Evolutionary conservation across 768 basidiomycete species (phyloP).

Genomic region (Leccinum subgranulosum): DNA sequence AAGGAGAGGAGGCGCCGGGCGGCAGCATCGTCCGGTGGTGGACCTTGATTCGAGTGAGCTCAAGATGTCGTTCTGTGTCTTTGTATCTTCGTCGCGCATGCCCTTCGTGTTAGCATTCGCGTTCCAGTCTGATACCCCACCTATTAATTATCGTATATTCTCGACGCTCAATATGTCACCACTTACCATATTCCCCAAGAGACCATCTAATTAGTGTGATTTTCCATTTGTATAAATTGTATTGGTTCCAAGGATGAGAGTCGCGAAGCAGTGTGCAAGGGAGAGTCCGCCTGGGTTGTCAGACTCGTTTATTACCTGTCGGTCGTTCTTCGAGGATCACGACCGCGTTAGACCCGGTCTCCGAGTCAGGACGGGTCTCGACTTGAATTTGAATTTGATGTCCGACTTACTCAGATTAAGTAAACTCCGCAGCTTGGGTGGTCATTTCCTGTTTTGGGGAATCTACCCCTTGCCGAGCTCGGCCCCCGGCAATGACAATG

Average conservation of each 20-base stretch:
- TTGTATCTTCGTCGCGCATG: not conserved
- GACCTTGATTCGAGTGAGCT: slow-evolving; percentile 6
- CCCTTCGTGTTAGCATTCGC: not conserved
- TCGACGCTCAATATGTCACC: not conserved
- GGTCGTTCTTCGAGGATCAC: too few species aligned
- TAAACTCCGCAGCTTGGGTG: too few species aligned
- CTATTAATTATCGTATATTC: not conserved
- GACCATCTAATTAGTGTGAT: not conserved
- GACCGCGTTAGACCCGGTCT: too few species aligned
- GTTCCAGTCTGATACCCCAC: not conserved
- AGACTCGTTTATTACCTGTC: too few species aligned
- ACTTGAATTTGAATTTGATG: too few species aligned
- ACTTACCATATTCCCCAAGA: not conserved
- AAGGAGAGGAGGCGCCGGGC: slow-evolving; percentile 8
- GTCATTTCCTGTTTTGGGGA: too few species aligned
- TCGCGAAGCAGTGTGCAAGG: too few species aligned
- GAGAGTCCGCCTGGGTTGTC: too few species aligned
- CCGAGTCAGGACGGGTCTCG: too few species aligned
- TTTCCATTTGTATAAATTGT: not conserved
- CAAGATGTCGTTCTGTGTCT: not conserved
- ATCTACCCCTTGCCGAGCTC: too few species aligned
- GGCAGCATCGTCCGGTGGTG: slow-evolving; percentile 12
- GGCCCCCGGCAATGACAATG: too few species aligned
- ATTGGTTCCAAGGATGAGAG: not conserved
- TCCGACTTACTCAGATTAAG: too few species aligned